Conservation (phyloP, 1,284 basidiomycete genomes). For the Lentinus polychrous region DNA sequence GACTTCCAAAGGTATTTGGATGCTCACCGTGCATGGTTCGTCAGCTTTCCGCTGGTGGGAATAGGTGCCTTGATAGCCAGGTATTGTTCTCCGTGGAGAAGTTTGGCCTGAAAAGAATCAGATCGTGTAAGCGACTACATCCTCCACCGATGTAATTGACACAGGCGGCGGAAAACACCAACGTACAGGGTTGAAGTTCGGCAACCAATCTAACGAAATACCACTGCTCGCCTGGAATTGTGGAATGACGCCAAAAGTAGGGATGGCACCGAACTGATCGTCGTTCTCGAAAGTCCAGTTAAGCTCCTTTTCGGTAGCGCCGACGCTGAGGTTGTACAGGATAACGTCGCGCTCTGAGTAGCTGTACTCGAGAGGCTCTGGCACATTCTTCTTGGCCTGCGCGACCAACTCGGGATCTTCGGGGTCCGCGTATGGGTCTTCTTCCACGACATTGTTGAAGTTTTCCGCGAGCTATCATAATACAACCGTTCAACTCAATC, state of each 20-base stretch:
- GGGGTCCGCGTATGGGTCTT: conserved; percentile 60
- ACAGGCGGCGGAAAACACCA: background rate
- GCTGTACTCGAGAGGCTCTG: conserved; percentile 54
- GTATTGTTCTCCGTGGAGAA: conserved; percentile 98
- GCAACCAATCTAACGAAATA: conserved; percentile 78
- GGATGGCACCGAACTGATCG: conserved; percentile 81
- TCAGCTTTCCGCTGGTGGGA: conserved; percentile 80
- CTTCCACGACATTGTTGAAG: conserved; percentile 57
- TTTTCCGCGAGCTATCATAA: conserved; percentile 65
- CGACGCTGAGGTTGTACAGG: conserved; percentile 93
- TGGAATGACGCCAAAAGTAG: conserved; percentile 96
- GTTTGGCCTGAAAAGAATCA: conserved; percentile 60
- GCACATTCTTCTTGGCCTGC: conserved; percentile 68
- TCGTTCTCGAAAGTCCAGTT: conserved; percentile 90
- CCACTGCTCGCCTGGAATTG: conserved; percentile 71
- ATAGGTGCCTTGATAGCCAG: conserved; percentile 84
- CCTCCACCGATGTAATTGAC: background rate
- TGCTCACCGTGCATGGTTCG: conserved; percentile 67
- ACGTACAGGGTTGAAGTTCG: conserved; percentile 87
- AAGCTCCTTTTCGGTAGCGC: conserved; percentile 90
- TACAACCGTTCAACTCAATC: background rate
- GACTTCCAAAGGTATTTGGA: background rate
- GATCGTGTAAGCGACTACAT: background rate
- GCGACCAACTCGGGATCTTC: conserved; percentile 84
- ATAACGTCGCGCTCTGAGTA: conserved; percentile 92